Percentiles rank a stretch among this genome's conserved stretches.
Evolutionary conservation across 306 rosid species (phyloP).

Genomic region (Glycine latifolia): DNA sequence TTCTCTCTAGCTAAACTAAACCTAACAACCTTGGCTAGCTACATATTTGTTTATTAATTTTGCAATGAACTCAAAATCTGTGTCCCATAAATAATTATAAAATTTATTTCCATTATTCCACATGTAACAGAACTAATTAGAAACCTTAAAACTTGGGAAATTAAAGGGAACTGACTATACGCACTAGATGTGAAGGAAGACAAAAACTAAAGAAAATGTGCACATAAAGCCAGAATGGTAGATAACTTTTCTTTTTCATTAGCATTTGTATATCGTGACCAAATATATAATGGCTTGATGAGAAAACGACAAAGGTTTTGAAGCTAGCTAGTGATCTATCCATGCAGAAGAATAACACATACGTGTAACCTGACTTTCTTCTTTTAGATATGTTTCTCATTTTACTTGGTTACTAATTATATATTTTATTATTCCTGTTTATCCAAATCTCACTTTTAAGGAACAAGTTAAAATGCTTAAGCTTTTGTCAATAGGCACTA

Average conservation of each 20-base stretch:
- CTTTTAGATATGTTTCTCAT: not conserved
- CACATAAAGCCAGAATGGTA: not conserved
- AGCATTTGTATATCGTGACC: not conserved
- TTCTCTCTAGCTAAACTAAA: not conserved
- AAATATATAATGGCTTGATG: slow-evolving; percentile 30
- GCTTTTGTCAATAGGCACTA: slow-evolving; percentile 30
- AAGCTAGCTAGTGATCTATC: slow-evolving; percentile 3
- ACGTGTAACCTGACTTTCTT: slow-evolving; percentile 23
- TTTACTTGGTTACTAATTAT: slow-evolving; percentile 11
- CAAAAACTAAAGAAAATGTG: not conserved
- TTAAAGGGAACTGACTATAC: slow-evolving; percentile 14
- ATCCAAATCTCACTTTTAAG: slow-evolving; percentile 41
- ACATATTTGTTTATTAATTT: not conserved
- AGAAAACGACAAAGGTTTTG: slow-evolving; percentile 42
- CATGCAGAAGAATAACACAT: slow-evolving; percentile 41
- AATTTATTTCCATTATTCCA: not conserved
- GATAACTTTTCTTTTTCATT: slow-evolving; percentile 1
- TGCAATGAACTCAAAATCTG: not conserved
- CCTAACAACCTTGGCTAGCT: not conserved
- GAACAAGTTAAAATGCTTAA: slow-evolving; percentile 22
- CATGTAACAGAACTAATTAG: not conserved
- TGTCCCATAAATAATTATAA: not conserved
- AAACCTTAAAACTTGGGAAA: slow-evolving; percentile 7
- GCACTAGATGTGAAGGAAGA: slow-evolving; percentile 7
- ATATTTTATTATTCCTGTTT: not conserved